Evolutionary conservation across 768 basidiomycete genomes (phyloP).

Genomic region (Russula lepida): DNA sequence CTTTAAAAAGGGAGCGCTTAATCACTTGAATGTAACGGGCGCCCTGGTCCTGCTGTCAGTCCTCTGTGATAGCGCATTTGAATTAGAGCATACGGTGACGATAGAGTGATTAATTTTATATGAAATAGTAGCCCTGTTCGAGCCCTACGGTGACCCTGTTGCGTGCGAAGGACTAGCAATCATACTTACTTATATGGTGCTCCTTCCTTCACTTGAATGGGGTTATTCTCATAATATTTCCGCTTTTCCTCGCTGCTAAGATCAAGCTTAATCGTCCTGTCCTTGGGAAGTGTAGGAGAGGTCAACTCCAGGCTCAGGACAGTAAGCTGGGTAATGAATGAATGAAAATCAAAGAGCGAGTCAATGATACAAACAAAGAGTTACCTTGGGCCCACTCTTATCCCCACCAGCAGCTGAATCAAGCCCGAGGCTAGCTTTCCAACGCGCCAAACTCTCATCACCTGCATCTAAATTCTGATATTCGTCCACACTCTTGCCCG

Average conservation of each 20-base stretch:
- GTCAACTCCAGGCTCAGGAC: constrained; percentile 69
- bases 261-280: constrained; percentile 60
- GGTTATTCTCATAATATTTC: constrained; percentile 64
- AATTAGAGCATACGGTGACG: constrained; percentile 49
- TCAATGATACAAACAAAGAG: constrained; percentile 9
- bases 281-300: constrained; percentile 56
- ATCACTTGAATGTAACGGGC: constrained; percentile 85
- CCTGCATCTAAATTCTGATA: constrained; percentile 79
- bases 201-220: constrained; percentile 73
- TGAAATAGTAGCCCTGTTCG: constrained; percentile 59
- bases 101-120: constrained; percentile 90
- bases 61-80: background rate
- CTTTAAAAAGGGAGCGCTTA: constrained; percentile 67
- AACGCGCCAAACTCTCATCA: constrained; percentile 89
- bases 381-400: constrained; percentile 58
- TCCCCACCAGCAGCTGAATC: constrained; percentile 36
- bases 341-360: background rate
- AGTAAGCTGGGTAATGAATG: constrained; percentile 42
- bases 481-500: constrained; percentile 68
- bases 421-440: constrained; percentile 93
- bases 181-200: constrained; percentile 74
- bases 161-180: constrained; percentile 2
- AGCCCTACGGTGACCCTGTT: background rate
- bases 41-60: constrained; percentile 38
- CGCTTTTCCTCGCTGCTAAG: constrained; percentile 43